A percentile compares a stretch with the other conserved stretches of the same genome.
phyloP scores from a whole-genome alignment of 1,139 yeast genomes.

The Lodderomyces oxycetoniae region DNA sequence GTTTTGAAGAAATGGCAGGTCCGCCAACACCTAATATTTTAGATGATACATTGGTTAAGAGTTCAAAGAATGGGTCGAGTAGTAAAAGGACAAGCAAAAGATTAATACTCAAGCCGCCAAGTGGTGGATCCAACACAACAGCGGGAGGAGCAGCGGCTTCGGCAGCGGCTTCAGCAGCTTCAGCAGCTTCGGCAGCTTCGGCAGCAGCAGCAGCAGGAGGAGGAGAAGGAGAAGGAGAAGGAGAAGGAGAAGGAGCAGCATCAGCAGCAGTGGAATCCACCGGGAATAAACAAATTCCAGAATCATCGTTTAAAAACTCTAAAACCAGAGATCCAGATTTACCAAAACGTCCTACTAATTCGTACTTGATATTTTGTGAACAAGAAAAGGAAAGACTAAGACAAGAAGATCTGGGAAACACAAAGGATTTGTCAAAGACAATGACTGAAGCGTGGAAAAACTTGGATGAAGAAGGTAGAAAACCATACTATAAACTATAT shows the following conservation, averaged over 20 bases:
- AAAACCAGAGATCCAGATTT: constrained; percentile 68
- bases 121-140: constrained; percentile 7
- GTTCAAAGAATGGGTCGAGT: constrained; percentile 19
- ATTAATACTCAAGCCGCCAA: constrained; percentile 3
- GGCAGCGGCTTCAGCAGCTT: too few species aligned
- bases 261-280: too few species aligned
- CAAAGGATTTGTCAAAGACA: constrained; percentile 64
- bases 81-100: constrained; percentile 3
- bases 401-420: constrained; percentile 46
- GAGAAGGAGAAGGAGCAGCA: neutral
- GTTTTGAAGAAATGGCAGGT: constrained; percentile 39
- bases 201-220: neutral
- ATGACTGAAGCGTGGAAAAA: constrained; percentile 86
- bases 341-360: constrained; percentile 88
- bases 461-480: constrained; percentile 63
- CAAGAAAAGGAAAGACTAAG: constrained; percentile 72
- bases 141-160: neutral
- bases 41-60: constrained; percentile 24
- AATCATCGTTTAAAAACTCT: constrained; percentile 15
- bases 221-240: neutral
- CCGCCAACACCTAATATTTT: constrained; percentile 39
- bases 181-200: constrained; percentile 8
- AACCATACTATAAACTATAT: constrained; percentile 71
- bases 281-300: neutral
- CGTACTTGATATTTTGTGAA: constrained; percentile 83